Evolutionary conservation across 2,329 filamentous ascomycete genomes (phyloP), one percentile per base, ranked within the genome.

Genomic region (Aspergillus sp.): DNA sequence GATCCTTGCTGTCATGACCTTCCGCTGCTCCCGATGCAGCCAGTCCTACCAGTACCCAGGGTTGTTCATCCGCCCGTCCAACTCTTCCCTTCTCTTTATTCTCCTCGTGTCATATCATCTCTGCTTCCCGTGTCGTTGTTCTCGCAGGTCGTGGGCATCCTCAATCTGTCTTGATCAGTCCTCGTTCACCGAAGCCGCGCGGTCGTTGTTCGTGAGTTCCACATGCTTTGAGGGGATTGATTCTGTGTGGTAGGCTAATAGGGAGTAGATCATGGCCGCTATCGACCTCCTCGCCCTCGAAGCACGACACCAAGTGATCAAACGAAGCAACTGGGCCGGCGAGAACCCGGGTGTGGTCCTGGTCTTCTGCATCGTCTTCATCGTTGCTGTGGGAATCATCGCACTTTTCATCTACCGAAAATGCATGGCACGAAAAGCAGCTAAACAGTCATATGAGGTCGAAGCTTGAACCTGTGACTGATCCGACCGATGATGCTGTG

Each of bases 321-420:
- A 67, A 21, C 64, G 70, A 48, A 54, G 62, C 70, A 86, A 87
- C 79, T 89, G 84, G 83, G 84, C 86, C 23, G 67, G 74, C 62
- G 69, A 75, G 32, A 83, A 89, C 69, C 80, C 83, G 48, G 86
- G 86, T 73, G 85, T 88, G 63, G 80, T 89, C 54, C 77, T 88
- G 65, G 86, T 89, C 59, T 86, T 89, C 75, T 80, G 77, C 74
- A 85, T 89, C 67, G 79, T 87, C 72, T 84, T 84, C 69, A 68
- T 86, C 62, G 82, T 89, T 65, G 79, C 63, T 41, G 58, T 82
- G 62, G 81, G 85, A 25, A 71, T 89, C 52, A 63, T 82, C 58
- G 67, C 70, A 53, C 78, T 88, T 43, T 81, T 83, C 70, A 67
- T 84, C 63, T 79, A 80, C 64, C 79, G 81, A 63, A 78, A 73